Percentiles rank a stretch among this genome's conserved stretches.
phyloP scores from a whole-genome alignment of 176 grass and related monocot species.

The Avena insularis region DNA sequence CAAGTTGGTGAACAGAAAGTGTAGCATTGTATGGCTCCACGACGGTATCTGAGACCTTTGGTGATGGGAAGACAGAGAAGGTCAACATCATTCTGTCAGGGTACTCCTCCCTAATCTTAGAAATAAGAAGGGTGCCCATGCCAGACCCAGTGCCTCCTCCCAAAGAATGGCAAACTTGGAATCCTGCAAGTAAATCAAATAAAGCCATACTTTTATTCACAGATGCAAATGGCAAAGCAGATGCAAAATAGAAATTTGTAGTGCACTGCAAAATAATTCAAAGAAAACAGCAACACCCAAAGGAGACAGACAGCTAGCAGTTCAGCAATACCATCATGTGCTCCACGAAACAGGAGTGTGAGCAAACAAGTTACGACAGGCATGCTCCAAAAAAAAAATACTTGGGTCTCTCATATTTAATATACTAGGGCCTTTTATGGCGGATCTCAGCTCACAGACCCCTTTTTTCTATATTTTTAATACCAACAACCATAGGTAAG shows the following conservation, averaged over 20 bases:
- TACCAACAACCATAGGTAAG: background rate
- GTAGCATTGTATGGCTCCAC: slow-evolving; percentile 96
- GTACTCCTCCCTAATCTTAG: slow-evolving; percentile 96
- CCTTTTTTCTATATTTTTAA: no score
- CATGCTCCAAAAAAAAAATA: background rate
- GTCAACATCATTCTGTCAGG: slow-evolving; percentile 96
- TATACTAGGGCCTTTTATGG: background rate
- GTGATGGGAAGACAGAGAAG: slow-evolving; percentile 96
- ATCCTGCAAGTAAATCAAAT: slow-evolving; percentile 61
- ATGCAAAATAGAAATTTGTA: background rate
- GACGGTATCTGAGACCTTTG: slow-evolving; percentile 93
- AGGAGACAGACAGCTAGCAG: background rate
- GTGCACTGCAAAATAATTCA: background rate
- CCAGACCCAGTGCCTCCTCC: slow-evolving; percentile 97
- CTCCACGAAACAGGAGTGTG: background rate
- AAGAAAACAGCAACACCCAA: background rate
- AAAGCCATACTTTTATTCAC: slow-evolving; percentile 17
- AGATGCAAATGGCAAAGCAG: background rate
- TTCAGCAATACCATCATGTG: background rate
- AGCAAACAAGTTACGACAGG: background rate
- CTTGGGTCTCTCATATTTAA: background rate
- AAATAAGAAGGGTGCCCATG: slow-evolving; percentile 95
- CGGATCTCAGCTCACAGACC: no score
- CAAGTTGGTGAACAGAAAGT: slow-evolving; percentile 92
- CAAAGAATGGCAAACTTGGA: slow-evolving; percentile 96